phyloP scores from a whole-genome alignment of 2,329 filamentous ascomycete genomes.

The Ophiostoma montium region DNA sequence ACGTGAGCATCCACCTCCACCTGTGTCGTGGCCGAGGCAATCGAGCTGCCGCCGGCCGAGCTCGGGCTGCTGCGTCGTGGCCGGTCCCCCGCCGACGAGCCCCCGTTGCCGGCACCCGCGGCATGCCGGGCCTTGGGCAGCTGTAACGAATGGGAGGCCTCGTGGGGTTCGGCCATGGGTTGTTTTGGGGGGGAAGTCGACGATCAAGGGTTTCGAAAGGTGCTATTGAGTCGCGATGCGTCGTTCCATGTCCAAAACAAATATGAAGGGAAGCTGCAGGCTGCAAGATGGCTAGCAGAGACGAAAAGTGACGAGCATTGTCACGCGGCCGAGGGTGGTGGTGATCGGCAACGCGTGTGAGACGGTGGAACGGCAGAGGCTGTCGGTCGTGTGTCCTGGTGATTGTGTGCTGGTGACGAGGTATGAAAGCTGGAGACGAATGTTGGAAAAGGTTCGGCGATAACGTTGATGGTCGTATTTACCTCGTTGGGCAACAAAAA shows the following conservation, averaged over 20 bases:
- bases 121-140: not conserved
- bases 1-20: not conserved
- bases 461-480: too few relatives aligned
- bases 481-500: too few relatives aligned
- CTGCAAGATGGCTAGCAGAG: not conserved
- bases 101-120: not conserved
- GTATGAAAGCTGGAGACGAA: too few relatives aligned
- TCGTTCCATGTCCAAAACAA: not conserved
- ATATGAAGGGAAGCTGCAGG: not conserved
- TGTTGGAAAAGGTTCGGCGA: too few relatives aligned
- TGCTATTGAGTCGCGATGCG: not conserved
- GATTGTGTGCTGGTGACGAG: too few relatives aligned
- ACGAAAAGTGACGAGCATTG: not conserved
- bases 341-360: not conserved
- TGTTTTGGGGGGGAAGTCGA: too few relatives aligned
- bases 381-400: not conserved
- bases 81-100: not conserved
- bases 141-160: not conserved
- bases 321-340: not conserved
- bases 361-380: not conserved
- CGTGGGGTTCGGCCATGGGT: conserved; percentile 1
- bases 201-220: not conserved
- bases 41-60: not conserved
- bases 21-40: not conserved
- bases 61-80: not conserved